phyloP scores from a whole-genome alignment of 768 basidiomycete genomes.

The Mrakia frigida region DNA sequence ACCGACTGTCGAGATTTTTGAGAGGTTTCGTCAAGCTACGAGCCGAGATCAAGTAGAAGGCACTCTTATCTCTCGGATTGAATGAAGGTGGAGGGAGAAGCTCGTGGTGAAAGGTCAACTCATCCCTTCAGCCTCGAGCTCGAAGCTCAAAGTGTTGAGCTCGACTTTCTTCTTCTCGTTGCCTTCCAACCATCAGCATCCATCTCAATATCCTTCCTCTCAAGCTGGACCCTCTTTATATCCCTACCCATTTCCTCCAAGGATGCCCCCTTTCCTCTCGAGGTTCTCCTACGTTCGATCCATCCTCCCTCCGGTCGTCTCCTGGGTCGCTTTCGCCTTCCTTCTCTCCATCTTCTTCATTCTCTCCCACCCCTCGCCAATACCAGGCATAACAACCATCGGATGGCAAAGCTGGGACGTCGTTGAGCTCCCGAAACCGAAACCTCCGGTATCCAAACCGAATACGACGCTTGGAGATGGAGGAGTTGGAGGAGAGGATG shows the following conservation, averaged over 20 bases:
- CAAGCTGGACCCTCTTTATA: not conserved
- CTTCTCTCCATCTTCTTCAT: conserved; percentile 72
- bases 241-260: not conserved
- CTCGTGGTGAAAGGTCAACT: not conserved
- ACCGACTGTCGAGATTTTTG: too few relatives aligned
- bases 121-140: not conserved
- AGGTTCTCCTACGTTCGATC: conserved; percentile 45
- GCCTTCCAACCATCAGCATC: not conserved
- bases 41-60: too few relatives aligned
- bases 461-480: conserved; percentile 49
- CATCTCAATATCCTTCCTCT: not conserved
- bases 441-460: conserved; percentile 13
- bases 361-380: conserved; percentile 61
- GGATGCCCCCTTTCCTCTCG: conserved; percentile 11
- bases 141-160: not conserved
- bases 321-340: conserved; percentile 62
- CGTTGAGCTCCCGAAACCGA: conserved; percentile 44
- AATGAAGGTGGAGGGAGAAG: not conserved
- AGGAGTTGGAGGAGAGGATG: conserved; percentile 57
- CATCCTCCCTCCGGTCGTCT: conserved; percentile 45
- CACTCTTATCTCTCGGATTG: too few relatives aligned
- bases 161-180: not conserved
- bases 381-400: conserved; percentile 54
- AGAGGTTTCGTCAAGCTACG: too few relatives aligned
- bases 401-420: conserved; percentile 89